Percentiles rank a stretch among this genome's conserved stretches.
Evolutionary conservation across 257 asterid species (phyloP).

Genomic region (Forsythia viridissima): DNA sequence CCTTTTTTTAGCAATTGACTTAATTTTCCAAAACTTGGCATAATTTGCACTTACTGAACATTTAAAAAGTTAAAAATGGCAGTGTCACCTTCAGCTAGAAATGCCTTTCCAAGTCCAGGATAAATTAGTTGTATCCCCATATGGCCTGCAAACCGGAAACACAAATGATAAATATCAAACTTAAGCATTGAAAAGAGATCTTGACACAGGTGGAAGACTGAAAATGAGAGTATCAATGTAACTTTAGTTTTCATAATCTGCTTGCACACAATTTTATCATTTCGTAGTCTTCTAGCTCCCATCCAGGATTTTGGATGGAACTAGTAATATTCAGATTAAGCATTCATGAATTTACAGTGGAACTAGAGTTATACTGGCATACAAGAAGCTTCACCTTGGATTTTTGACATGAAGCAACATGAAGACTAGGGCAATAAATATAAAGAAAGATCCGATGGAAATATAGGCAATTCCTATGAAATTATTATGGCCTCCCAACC

Average conservation of each 20-base stretch:
- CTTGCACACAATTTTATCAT: neutral
- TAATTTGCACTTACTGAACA: constrained; percentile 29
- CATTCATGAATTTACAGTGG: neutral
- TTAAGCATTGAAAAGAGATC: neutral
- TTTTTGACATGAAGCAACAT: constrained; percentile 53
- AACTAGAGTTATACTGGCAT: neutral
- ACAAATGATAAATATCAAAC: constrained; percentile 10
- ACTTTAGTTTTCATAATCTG: no score
- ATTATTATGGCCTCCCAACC: constrained; percentile 76
- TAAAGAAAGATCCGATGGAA: constrained; percentile 45
- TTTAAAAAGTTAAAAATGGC: constrained; percentile 16
- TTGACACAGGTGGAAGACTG: neutral
- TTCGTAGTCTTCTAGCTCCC: neutral
- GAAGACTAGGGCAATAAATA: constrained; percentile 56
- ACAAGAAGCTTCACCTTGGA: constrained; percentile 51
- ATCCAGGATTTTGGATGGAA: neutral
- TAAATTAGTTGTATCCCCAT: constrained; percentile 47
- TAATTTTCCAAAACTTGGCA: neutral
- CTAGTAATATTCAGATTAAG: neutral
- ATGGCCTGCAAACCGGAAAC: constrained; percentile 39
- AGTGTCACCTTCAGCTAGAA: constrained; percentile 41
- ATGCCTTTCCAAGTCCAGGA: constrained; percentile 47
- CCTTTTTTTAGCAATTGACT: neutral
- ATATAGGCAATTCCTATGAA: constrained; percentile 66
- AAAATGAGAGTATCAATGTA: neutral